These are phyloP conservation scores for Psilocybe cubensis DNA, from an alignment of 768 basidiomycete genomes.

Conservation along the genomic window DNA sequence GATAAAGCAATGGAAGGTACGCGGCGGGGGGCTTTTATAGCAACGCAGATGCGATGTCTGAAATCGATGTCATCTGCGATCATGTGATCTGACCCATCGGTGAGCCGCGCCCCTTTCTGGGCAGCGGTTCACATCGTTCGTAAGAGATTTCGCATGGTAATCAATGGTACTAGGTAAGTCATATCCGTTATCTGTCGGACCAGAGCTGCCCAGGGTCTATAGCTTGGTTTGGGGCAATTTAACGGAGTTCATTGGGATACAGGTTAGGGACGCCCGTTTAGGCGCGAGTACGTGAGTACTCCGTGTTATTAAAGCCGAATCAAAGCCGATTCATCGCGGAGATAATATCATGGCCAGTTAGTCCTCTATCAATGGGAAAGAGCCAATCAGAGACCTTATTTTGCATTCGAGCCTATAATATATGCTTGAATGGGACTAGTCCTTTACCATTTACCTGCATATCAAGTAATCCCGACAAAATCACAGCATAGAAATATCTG, in stretches of 20 bases:
- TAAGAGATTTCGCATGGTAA: neutral
- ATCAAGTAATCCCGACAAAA: too few species aligned
- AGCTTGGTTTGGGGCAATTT: neutral
- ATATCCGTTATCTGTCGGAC: neutral
- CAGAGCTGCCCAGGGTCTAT: neutral
- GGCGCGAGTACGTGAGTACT: neutral
- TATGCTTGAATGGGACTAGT: too few species aligned
- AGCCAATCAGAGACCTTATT: too few species aligned
- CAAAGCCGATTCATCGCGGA: conserved; percentile 1
- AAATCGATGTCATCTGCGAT: conserved; percentile 6
- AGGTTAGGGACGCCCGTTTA: neutral
- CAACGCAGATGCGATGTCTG: neutral
- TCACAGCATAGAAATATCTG: too few species aligned
- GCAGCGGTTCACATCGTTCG: neutral
- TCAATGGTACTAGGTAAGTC: neutral
- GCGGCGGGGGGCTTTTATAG: neutral
- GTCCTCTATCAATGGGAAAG: neutral
- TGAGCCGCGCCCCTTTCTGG: conserved; percentile 14
- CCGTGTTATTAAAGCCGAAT: neutral
- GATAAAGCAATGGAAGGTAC: conserved; percentile 3
- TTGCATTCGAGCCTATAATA: too few species aligned
- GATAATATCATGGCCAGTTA: neutral
- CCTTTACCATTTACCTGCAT: too few species aligned
- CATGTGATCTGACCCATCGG: conserved; percentile 13
- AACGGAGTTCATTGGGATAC: neutral